Evolutionary conservation across 768 basidiomycete genomes (phyloP), one percentile per base, ranked within the genome.

Genomic region (Candolleomyces efflorescens): DNA sequence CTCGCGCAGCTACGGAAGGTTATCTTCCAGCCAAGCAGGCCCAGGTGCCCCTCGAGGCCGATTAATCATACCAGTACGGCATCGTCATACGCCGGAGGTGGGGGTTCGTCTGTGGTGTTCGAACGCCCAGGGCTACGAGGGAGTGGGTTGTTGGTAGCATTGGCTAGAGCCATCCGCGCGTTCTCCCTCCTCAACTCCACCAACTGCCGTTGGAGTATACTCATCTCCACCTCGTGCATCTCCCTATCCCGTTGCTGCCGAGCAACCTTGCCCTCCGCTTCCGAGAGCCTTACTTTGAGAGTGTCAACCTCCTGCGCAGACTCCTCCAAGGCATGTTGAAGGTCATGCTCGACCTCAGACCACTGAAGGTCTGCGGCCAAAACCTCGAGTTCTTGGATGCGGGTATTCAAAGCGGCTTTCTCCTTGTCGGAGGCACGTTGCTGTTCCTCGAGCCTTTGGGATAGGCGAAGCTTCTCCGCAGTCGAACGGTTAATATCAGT

Each of bases 131-230:
- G 32, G 32, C 32, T 32, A 32, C 32, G 32, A 32, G 32, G 32
- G 32, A 32, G 32, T 7, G 32, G 11, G 11, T 32, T 32, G 5
- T 11, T 32, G 32, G 32, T 32, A 32, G 41, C 41, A 43, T 17
- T 43, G 17, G 15, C 17, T 15, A 43, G 13, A 1, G 41, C 41
- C 67, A 12, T 10, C 49, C n/a, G 63, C 63, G 44, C 72, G 69
- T 36, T 63, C 62, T 50, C 50, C 47, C 60, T 71, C 71, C 59
- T 72, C 51, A 36, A 9, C n/a, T 53, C 51, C 15, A 53, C 51
- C 20, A 53, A 23, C 22, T 53, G 51, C 18, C 51, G 26, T 17
- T 53, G 51, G 3, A 53, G 51, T 17, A 32, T 13, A 39, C 51
- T 53, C 51, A 53, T 20, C 37, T 53, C 51, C 17, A 53, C n/a